phyloP scores from a whole-genome alignment of 148 eudicot species.

The Limonium bicolor region DNA sequence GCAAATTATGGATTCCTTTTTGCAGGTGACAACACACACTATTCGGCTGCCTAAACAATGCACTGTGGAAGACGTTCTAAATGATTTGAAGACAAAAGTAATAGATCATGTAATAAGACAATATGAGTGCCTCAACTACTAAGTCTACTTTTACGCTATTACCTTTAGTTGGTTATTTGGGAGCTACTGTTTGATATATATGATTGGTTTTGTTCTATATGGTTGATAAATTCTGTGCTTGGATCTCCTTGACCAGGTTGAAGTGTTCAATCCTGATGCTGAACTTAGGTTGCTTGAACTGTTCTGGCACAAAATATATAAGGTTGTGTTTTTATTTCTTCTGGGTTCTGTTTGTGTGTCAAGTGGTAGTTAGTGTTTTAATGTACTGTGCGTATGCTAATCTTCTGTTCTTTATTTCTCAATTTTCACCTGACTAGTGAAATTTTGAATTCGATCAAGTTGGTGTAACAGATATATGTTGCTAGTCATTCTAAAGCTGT shows the following conservation, averaged over 20 bases:
- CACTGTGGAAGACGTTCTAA: conserved; percentile 2
- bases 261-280: conserved; percentile 14
- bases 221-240: background rate
- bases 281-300: conserved; percentile 21
- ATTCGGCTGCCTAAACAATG: conserved; percentile 5
- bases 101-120: background rate
- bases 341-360: too few species aligned
- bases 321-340: conserved; percentile 16
- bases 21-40: conserved; percentile 3
- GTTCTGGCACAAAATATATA: conserved; percentile 19
- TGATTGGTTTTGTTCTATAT: background rate
- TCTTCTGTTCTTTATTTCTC: too few species aligned
- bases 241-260: conserved; percentile 1
- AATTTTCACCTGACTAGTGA: too few species aligned
- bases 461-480: too few species aligned
- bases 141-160: background rate
- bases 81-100: conserved; percentile 2
- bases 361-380: too few species aligned
- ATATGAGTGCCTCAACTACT: background rate
- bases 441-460: too few species aligned
- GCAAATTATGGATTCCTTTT: background rate
- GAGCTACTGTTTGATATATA: background rate
- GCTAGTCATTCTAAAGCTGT: too few species aligned
- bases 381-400: too few species aligned
- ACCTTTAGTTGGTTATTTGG: background rate